A percentile compares a stretch with the other conserved stretches of the same genome.
Evolutionary conservation across 1,284 basidiomycete genomes (phyloP).

Genomic region (Ustilago trichophora): DNA sequence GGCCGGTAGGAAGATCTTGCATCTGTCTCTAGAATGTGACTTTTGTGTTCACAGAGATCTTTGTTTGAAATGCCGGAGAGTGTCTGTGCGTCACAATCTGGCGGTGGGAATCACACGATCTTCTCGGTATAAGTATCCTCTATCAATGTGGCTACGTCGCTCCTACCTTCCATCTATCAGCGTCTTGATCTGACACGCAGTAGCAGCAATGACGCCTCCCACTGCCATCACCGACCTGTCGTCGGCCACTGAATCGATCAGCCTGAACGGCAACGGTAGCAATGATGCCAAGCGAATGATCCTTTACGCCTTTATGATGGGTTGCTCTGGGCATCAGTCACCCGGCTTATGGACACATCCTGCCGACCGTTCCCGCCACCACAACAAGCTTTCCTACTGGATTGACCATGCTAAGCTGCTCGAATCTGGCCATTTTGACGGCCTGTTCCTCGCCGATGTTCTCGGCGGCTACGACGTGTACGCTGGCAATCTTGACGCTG

Average conservation of each 20-base stretch:
- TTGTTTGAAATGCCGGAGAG: too few relatives aligned
- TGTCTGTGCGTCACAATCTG: too few relatives aligned
- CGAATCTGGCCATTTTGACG: conserved; percentile 55
- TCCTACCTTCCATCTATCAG: too few relatives aligned
- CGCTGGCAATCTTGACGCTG: conserved; percentile 47
- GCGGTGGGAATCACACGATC: too few relatives aligned
- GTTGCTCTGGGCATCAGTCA: conserved; percentile 57
- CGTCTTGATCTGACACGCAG: background rate
- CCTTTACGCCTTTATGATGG: conserved; percentile 58
- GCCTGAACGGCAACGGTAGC: background rate
- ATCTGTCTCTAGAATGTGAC: too few relatives aligned
- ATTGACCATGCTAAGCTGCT: conserved; percentile 57
- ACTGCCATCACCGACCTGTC: conserved; percentile 11
- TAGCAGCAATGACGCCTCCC: conserved; percentile 25
- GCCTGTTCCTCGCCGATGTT: conserved; percentile 63
- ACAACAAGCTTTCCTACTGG: conserved; percentile 62
- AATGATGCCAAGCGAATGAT: conserved; percentile 30
- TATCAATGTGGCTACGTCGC: background rate
- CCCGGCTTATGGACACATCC: conserved; percentile 57
- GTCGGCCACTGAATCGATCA: conserved; percentile 12
- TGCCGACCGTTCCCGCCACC: conserved; percentile 45
- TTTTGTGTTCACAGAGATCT: too few relatives aligned
- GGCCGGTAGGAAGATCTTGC: too few relatives aligned
- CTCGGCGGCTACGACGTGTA: conserved; percentile 63
- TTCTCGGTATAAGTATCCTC: too few relatives aligned